A percentile compares a stretch with the other conserved stretches of the same genome.
phyloP scores from a whole-genome alignment of 1,284 basidiomycete genomes.

The Heliocybe sulcata region DNA sequence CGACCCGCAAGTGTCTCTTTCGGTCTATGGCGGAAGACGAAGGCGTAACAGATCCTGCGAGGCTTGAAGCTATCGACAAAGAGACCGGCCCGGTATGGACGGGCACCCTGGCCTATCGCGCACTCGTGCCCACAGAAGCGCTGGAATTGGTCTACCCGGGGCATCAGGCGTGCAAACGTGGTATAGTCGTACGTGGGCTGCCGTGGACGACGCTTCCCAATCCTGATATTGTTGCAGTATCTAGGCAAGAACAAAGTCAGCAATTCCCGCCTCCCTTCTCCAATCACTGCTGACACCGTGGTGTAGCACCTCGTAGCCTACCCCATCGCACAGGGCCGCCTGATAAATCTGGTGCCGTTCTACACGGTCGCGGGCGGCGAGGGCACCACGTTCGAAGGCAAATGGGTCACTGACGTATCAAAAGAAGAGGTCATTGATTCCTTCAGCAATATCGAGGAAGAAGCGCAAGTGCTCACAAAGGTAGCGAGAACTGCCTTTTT shows the following conservation, averaged over 20 bases:
- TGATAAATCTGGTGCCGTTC: constrained; percentile 43
- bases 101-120: constrained; percentile 34
- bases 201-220: not conserved
- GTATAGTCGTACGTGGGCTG: constrained; percentile 7
- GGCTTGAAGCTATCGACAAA: constrained; percentile 12
- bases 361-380: constrained; percentile 30
- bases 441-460: constrained; percentile 40
- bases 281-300: not conserved
- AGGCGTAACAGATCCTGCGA: not conserved
- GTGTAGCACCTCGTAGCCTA: constrained; percentile 39
- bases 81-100: constrained; percentile 31
- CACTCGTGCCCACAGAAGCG: constrained; percentile 23
- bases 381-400: constrained; percentile 30
- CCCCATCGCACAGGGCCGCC: constrained; percentile 34
- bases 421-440: constrained; percentile 26
- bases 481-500: constrained; percentile 25
- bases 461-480: constrained; percentile 35
- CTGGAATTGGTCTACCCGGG: constrained; percentile 24
- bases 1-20: constrained; percentile 27
- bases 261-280: not conserved
- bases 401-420: constrained; percentile 32
- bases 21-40: constrained; percentile 4
- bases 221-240: constrained; percentile 22
- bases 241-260: constrained; percentile 34
- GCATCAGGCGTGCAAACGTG: constrained; percentile 23